phyloP scores from a whole-genome alignment of 1,284 basidiomycete genomes.

The Vanrija sp. region DNA sequence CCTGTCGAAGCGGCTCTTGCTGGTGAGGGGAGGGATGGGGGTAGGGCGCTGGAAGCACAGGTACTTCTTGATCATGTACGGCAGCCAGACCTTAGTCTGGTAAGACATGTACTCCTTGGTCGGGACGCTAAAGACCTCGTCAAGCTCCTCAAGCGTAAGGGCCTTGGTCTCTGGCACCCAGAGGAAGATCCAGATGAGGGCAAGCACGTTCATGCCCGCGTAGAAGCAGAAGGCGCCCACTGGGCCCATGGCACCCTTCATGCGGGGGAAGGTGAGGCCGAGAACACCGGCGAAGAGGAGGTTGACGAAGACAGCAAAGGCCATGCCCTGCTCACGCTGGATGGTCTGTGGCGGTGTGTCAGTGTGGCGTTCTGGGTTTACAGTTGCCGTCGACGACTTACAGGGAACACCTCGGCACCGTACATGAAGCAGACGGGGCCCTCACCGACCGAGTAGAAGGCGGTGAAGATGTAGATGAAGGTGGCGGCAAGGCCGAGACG shows the following conservation, averaged over 20 bases:
- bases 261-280: conserved; percentile 65
- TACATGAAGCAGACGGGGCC: conserved; percentile 65
- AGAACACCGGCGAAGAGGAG: conserved; percentile 50
- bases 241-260: conserved; percentile 49
- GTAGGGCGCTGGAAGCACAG: no score
- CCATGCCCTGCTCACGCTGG: conserved; percentile 54
- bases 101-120: conserved; percentile 61
- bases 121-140: conserved; percentile 54
- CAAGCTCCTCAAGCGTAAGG: conserved; percentile 68
- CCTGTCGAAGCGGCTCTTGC: no score
- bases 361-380: no score
- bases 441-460: conserved; percentile 53
- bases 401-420: conserved; percentile 52
- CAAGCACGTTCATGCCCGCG: conserved; percentile 52
- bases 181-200: conserved; percentile 40
- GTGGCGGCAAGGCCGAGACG: conserved; percentile 16
- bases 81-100: conserved; percentile 43
- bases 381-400: no score
- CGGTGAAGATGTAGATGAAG: conserved; percentile 47
- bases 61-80: conserved; percentile 12
- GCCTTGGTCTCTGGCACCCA: conserved; percentile 69
- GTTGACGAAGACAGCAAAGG: conserved; percentile 47
- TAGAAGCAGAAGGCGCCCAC: conserved; percentile 29
- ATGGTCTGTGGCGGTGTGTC: conserved; percentile 6
- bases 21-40: no score